Base-by-base conservation (phyloP, 2,329 filamentous ascomycete species). In the Epichloe brachyelytri region DNA sequence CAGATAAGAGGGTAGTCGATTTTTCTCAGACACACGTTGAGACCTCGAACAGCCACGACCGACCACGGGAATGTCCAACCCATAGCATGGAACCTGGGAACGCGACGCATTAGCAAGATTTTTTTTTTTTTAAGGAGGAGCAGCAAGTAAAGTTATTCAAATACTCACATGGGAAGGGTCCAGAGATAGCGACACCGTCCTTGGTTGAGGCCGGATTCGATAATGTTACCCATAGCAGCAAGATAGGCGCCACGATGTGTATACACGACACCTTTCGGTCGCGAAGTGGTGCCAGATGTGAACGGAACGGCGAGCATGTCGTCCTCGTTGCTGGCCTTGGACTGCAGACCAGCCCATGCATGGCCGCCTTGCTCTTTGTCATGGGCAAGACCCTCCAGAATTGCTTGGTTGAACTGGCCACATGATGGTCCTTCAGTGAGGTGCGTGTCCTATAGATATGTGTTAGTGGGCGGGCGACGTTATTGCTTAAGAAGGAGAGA, bases 1-100 rank as follows among this genome's bases (percentile, higher is more conserved):
- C 93, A 98, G 54, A 98, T 95, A 53, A 91, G 75, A 0, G 87
- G 81, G 63, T 98, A 98, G 68, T 97, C 89, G 57, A 98, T 88
- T 72, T 95, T 97, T 54, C 93, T 80, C 17, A 98, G 74, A 61
- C 90, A 96, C 64, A 95, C 89, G 66, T 97, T 89, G 3, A 91
- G 94, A n/a, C 91, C 93, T 54, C 93, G 77, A 4, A 93, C 89
- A 1, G 89, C 88, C 11, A 88, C 94, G n/a, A 96, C 78, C 1
- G 90, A 79, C 93, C 90, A 95, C 0, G 88, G 88, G 60, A 91
- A 94, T 1, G 87, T 90, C 88, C 87, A 93, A n/a, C 77, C 82
- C 47, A 81, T 71, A 34, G 81, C 80, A 59, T 85, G 82, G 59
- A 85, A 85, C 68, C 76, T 76, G 12, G 37, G 40, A 54, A n/a